phyloP scores from a whole-genome alignment of 768 basidiomycete genomes.

The Kwoniella newhampshirensis region DNA sequence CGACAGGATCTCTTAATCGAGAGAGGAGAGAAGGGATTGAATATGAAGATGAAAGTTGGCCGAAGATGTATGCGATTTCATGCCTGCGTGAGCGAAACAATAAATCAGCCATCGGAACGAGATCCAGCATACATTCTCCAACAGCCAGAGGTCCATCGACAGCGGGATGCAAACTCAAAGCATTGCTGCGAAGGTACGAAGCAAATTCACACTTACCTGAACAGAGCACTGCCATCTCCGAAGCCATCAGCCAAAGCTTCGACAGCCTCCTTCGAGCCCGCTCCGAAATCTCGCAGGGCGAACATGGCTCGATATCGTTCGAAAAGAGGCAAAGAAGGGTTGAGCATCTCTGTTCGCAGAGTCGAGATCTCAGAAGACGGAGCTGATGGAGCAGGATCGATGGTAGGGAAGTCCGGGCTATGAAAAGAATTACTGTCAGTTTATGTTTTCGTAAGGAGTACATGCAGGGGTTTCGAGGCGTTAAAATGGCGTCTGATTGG shows the following conservation, averaged over 20 bases:
- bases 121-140: no score
- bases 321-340: constrained; percentile 72
- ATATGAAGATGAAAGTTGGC: constrained; percentile 84
- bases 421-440: no score
- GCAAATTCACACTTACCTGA: no score
- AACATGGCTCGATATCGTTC: constrained; percentile 98
- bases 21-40: constrained; percentile 79
- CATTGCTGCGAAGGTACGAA: no score
- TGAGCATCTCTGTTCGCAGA: constrained; percentile 66
- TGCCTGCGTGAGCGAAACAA: constrained; percentile 61
- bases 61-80: constrained; percentile 97
- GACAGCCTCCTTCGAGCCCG: constrained; percentile 71
- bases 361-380: constrained; percentile 56
- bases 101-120: no score
- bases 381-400: constrained; percentile 54
- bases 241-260: constrained; percentile 90
- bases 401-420: constrained; percentile 53
- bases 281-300: constrained; percentile 82
- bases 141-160: no score
- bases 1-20: constrained; percentile 69
- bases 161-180: no score
- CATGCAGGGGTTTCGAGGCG: neutral
- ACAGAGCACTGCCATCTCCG: constrained; percentile 79
- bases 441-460: neutral
- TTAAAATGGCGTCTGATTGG: no score